Evolutionary conservation across 2,329 filamentous ascomycete species (phyloP).

Genomic region (Juglanconis juglandina): DNA sequence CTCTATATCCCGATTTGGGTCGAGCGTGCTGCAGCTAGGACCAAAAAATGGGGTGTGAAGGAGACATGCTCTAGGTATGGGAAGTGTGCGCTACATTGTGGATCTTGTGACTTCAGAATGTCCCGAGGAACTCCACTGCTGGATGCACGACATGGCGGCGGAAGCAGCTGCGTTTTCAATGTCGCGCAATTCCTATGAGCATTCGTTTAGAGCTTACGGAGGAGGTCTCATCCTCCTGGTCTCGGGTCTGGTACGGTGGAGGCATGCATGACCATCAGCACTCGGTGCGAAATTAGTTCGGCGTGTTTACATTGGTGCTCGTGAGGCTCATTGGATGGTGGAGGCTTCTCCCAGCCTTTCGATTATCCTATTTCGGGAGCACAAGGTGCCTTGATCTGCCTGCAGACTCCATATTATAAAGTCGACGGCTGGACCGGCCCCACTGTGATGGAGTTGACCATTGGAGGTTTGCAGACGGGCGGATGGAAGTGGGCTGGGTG

Average conservation of each 20-base stretch:
- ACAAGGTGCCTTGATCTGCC: not conserved
- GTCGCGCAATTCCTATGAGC: too few relatives aligned
- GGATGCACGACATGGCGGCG: not conserved
- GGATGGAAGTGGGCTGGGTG: constrained; percentile 1
- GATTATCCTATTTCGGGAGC: not conserved
- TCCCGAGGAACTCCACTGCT: not conserved
- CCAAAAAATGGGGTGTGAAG: not conserved
- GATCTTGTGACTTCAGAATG: too few relatives aligned
- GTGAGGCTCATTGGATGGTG: not conserved
- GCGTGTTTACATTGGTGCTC: not conserved
- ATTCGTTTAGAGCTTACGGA: too few relatives aligned
- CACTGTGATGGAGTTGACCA: not conserved
- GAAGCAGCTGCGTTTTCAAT: too few relatives aligned
- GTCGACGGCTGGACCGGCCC: not conserved
- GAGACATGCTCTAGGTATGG: too few relatives aligned
- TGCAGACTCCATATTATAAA: not conserved
- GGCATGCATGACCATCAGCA: not conserved
- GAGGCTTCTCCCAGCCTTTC: not conserved
- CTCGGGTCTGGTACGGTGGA: not conserved
- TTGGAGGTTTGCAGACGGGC: not conserved
- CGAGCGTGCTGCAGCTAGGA: not conserved
- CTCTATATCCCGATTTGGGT: not conserved
- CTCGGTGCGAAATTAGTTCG: not conserved
- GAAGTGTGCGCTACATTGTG: too few relatives aligned
- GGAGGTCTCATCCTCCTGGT: too few relatives aligned